Conservation (phyloP, 2,329 filamentous ascomycete species). For the Sordariomycetes sp. region DNA sequence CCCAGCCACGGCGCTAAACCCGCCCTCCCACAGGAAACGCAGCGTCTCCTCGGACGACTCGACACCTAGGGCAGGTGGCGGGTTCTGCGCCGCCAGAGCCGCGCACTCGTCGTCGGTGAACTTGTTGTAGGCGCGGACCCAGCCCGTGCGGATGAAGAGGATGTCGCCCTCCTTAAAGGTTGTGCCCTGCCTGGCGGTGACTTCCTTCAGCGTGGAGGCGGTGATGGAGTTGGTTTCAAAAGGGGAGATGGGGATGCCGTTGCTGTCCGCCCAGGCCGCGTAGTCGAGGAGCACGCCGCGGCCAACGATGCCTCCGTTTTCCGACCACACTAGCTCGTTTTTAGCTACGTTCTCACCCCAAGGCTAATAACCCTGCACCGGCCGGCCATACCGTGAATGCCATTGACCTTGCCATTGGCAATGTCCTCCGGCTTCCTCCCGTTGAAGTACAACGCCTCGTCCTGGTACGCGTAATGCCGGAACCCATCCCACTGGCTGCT, state of each 20-base stretch:
- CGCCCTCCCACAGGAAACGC: conserved; percentile 1
- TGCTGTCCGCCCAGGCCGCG: conserved; percentile 26
- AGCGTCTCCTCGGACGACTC: conserved; percentile 4
- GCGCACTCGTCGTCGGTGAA: background rate
- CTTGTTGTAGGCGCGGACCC: background rate
- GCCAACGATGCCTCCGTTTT: conserved; percentile 15
- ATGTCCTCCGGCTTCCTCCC: background rate
- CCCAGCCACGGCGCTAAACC: conserved; percentile 1
- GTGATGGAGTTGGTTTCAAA: conserved; percentile 27
- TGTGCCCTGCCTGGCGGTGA: conserved; percentile 28
- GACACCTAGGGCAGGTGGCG: background rate
- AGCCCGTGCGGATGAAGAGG: conserved; percentile 32
- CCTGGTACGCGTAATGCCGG: conserved; percentile 1
- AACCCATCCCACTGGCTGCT: conserved; percentile 6
- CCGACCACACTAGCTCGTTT: background rate
- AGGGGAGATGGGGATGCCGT: conserved; percentile 24
- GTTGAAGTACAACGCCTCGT: background rate
- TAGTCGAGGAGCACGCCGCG: conserved; percentile 43
- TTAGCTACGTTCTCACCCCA: background rate
- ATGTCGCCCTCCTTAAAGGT: conserved; percentile 38
- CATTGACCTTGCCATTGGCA: background rate
- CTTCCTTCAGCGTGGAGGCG: conserved; percentile 14
- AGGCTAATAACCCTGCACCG: background rate
- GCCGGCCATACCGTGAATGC: background rate
- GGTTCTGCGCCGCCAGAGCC: background rate